phyloP scores from a whole-genome alignment of 306 rosid genomes.

The Pyrus communis region DNA sequence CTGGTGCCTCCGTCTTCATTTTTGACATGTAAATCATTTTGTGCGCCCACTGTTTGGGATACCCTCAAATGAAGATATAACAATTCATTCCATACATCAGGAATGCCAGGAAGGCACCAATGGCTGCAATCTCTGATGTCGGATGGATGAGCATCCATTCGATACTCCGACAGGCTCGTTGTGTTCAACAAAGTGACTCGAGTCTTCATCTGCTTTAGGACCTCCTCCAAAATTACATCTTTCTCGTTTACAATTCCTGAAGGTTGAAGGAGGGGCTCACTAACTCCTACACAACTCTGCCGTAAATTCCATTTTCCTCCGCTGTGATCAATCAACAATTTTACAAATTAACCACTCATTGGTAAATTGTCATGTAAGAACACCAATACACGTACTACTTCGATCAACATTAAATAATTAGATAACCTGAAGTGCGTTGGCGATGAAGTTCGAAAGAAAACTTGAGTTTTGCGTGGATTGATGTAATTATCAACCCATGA shows the following conservation, averaged over 20 bases:
- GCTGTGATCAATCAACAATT: slow-evolving; percentile 5
- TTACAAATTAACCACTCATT: slow-evolving; percentile 5
- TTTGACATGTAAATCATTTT: too few species aligned
- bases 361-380: neutral
- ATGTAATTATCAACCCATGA: slow-evolving; percentile 74
- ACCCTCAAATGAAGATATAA: slow-evolving; percentile 49
- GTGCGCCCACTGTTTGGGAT: too few species aligned
- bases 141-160: slow-evolving; percentile 56
- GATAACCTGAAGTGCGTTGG: slow-evolving; percentile 95
- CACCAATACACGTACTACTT: neutral
- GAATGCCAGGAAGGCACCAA: slow-evolving; percentile 98
- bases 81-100: slow-evolving; percentile 82
- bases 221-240: slow-evolving; percentile 47
- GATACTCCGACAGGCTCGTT: slow-evolving; percentile 58
- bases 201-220: slow-evolving; percentile 7
- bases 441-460: slow-evolving; percentile 79
- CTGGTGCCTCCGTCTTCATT: too few species aligned
- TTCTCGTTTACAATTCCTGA: slow-evolving; percentile 12
- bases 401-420: too few species aligned
- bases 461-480: slow-evolving; percentile 52
- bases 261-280: too few species aligned
- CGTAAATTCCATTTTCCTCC: too few species aligned
- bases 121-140: slow-evolving; percentile 78
- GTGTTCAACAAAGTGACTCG: slow-evolving; percentile 58
- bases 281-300: slow-evolving; percentile 1